Conservation (phyloP, 2,329 filamentous ascomycete genomes). For the Fusarium tupiense region DNA sequence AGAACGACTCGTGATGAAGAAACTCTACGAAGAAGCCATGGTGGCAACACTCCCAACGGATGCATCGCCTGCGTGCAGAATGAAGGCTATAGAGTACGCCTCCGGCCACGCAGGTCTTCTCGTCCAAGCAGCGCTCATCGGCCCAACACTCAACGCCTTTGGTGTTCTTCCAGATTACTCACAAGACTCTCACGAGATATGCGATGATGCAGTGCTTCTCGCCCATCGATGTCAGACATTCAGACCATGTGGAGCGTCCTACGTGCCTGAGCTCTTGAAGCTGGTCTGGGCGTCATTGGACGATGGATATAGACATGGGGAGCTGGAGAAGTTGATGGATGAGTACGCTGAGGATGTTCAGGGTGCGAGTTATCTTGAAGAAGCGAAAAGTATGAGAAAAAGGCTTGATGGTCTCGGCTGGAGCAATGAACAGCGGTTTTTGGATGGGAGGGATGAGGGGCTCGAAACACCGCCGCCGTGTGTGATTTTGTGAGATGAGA, state of each 20-base stretch:
- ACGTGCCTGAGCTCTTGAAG: conserved; percentile 20
- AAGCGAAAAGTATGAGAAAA: conserved; percentile 2
- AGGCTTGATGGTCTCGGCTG: conserved; percentile 3
- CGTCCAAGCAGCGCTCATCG: neutral
- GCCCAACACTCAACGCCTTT: conserved; percentile 1
- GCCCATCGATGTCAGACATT: neutral
- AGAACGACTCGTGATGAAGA: neutral
- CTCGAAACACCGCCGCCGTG: neutral
- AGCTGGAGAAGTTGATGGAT: conserved; percentile 9
- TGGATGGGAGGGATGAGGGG: neutral
- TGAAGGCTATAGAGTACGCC: conserved; percentile 1
- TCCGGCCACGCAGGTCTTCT: conserved; percentile 6
- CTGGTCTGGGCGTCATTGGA: conserved; percentile 9
- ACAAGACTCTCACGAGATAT: neutral
- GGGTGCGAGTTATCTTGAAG: conserved; percentile 5
- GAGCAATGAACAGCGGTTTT: neutral
- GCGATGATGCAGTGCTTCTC: conserved; percentile 5
- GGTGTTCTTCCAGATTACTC: neutral
- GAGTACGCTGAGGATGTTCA: conserved; percentile 9
- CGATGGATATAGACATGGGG: conserved; percentile 13
- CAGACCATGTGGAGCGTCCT: conserved; percentile 15
- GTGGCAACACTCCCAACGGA: neutral
- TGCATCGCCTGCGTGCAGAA: neutral
- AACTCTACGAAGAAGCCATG: neutral
- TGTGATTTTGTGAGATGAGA: conserved; percentile 1